Conservation (phyloP, 176 grass and related monocot genomes). For the Zoysia japonica region DNA sequence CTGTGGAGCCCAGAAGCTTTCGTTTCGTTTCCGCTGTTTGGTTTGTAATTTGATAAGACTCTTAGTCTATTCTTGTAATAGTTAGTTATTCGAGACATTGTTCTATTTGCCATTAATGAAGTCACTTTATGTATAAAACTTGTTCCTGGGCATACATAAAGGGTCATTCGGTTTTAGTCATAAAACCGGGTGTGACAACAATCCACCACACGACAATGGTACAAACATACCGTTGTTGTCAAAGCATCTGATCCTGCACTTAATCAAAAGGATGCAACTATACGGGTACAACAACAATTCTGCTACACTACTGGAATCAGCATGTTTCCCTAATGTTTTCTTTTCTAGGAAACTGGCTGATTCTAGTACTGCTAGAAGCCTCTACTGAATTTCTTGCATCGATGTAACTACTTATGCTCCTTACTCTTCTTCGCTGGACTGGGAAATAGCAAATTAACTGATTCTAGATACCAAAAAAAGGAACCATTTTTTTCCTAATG, state of each 20-base stretch:
- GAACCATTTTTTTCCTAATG: constrained; percentile 8
- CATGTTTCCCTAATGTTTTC: too few species aligned
- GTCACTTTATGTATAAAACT: too few species aligned
- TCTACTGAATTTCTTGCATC: background rate
- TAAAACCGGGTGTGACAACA: too few species aligned
- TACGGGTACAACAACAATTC: constrained; percentile 1
- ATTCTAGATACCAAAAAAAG: background rate
- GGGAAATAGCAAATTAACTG: background rate
- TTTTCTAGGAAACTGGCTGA: too few species aligned
- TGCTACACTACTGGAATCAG: background rate
- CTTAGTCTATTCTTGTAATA: too few species aligned
- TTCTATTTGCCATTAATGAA: too few species aligned
- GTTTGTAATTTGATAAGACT: too few species aligned
- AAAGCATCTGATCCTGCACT: background rate
- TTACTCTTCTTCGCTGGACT: background rate
- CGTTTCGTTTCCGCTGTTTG: too few species aligned
- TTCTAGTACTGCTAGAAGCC: background rate
- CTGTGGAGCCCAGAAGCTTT: too few species aligned
- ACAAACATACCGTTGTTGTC: background rate
- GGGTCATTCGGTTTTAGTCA: too few species aligned
- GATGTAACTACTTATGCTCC: background rate
- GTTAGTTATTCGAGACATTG: too few species aligned
- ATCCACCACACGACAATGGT: background rate
- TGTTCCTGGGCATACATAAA: too few species aligned
- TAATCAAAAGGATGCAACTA: background rate